These are phyloP conservation scores for Cladophialophora immunda DNA, from an alignment of 2,329 filamentous ascomycete genomes.

Conservation along the genomic window DNA sequence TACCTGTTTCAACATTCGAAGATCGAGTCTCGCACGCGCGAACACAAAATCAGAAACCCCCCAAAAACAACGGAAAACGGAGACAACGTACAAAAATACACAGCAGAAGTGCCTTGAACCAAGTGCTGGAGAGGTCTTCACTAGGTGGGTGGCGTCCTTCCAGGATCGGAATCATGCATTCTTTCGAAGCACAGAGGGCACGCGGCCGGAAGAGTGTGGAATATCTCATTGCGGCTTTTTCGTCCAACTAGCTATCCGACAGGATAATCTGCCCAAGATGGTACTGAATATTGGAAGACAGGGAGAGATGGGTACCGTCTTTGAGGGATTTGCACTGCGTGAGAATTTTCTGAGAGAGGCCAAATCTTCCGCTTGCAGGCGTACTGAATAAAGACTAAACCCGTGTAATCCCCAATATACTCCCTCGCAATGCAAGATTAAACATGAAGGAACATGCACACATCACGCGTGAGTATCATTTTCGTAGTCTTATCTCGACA, in stretches of 20 bases:
- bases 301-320: neutral
- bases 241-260: neutral
- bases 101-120: conserved; percentile 38
- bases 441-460: neutral
- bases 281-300: neutral
- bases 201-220: neutral
- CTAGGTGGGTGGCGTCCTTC: conserved; percentile 9
- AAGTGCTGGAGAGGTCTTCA: conserved; percentile 42
- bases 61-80: conserved; percentile 8
- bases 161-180: conserved; percentile 3
- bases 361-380: neutral
- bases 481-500: neutral
- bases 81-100: conserved; percentile 21
- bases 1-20: neutral
- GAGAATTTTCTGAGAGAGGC: neutral
- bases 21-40: neutral
- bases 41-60: neutral
- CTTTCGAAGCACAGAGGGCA: neutral
- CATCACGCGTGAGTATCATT: neutral
- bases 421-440: neutral
- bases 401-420: neutral
- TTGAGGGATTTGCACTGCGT: neutral
- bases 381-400: neutral
- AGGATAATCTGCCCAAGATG: neutral
- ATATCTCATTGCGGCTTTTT: neutral